Conservation (phyloP, 306 rosid genomes). For the Ziziphus jujuba region DNA sequence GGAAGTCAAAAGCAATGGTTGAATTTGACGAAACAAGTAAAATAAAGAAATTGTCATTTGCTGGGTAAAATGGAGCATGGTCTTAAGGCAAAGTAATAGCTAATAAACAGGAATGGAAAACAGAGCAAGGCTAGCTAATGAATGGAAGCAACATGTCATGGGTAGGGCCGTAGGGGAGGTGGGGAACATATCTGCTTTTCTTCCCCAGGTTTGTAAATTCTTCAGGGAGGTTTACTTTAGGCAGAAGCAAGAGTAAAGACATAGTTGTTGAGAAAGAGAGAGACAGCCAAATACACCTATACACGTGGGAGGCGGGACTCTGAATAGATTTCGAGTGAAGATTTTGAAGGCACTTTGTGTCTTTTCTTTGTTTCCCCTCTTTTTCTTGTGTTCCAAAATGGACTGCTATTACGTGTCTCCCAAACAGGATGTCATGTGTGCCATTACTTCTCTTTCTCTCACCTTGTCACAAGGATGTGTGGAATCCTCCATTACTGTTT, state of each 20-base stretch:
- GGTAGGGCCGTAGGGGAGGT: slow-evolving; percentile 50
- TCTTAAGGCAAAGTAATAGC: no score
- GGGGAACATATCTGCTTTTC: slow-evolving; percentile 51
- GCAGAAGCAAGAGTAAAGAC: slow-evolving; percentile 36
- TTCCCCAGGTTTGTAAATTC: slow-evolving; percentile 16
- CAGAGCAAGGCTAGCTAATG: no score
- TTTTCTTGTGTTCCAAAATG: slow-evolving; percentile 23
- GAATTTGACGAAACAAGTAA: slow-evolving; percentile 37
- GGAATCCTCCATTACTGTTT: background rate
- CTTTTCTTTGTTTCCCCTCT: slow-evolving; percentile 17
- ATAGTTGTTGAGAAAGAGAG: slow-evolving; percentile 22
- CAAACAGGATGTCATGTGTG: slow-evolving; percentile 19
- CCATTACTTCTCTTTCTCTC: background rate
- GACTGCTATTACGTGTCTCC: slow-evolving; percentile 35
- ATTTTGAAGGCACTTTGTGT: slow-evolving; percentile 1
- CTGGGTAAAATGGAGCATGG: no score
- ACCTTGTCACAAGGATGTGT: background rate
- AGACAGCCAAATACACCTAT: slow-evolving; percentile 8
- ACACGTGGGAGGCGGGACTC: slow-evolving; percentile 27
- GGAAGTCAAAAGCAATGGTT: slow-evolving; percentile 29
- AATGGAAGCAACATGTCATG: no score
- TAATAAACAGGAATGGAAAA: no score
- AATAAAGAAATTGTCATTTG: no score
- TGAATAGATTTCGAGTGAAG: slow-evolving; percentile 6
- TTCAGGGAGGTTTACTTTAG: slow-evolving; percentile 33